Evolutionary conservation across 2,329 filamentous ascomycete species (phyloP).

Genomic region (Chaetomiaceae sp.): DNA sequence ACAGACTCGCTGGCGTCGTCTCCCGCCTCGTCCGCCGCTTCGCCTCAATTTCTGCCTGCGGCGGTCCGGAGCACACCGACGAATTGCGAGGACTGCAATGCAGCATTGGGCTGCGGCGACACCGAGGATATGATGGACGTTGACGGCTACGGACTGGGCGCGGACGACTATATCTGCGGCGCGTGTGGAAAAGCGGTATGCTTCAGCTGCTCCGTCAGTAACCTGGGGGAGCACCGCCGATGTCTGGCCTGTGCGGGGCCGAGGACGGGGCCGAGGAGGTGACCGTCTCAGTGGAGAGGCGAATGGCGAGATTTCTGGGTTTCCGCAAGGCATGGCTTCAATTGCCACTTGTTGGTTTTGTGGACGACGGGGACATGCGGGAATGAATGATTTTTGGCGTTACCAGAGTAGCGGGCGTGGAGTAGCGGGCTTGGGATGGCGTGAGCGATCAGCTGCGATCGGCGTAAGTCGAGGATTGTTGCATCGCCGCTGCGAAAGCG

Average conservation of each 20-base stretch:
- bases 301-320: not conserved
- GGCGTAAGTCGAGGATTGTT: too few relatives aligned
- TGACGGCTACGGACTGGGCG: conserved; percentile 28
- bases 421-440: too few relatives aligned
- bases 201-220: conserved; percentile 53
- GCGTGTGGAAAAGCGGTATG: conserved; percentile 52
- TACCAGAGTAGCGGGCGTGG: too few relatives aligned
- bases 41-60: not conserved
- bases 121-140: conserved; percentile 34
- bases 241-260: conserved; percentile 48
- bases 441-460: too few relatives aligned
- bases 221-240: conserved; percentile 46
- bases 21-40: conserved; percentile 19
- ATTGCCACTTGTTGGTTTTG: too few relatives aligned
- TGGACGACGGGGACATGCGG: too few relatives aligned
- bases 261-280: conserved; percentile 22
- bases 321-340: too few relatives aligned
- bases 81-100: conserved; percentile 49
- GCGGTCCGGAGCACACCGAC: conserved; percentile 20
- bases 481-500: too few relatives aligned
- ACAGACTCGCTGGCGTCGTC: conserved; percentile 27
- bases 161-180: conserved; percentile 35
- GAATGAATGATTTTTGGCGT: too few relatives aligned
- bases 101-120: conserved; percentile 28
- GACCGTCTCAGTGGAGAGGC: conserved; percentile 9